These are phyloP conservation scores for Excoecaria agallocha DNA, from an alignment of 345 rosid genomes.

Conservation along the genomic window DNA sequence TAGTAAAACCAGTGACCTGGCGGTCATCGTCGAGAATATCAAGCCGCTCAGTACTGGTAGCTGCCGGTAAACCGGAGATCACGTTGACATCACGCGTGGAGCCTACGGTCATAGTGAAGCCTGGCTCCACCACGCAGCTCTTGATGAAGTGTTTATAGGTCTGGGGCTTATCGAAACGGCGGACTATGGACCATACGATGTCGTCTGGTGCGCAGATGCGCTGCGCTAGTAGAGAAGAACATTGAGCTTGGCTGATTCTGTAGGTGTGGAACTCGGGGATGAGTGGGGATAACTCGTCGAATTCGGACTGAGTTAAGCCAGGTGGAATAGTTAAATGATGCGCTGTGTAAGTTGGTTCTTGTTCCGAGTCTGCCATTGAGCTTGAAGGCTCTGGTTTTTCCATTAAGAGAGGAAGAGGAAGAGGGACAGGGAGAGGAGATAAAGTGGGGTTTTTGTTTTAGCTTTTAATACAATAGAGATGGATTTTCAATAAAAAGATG, in stretches of 20 bases:
- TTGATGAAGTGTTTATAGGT: slow-evolving; percentile 84
- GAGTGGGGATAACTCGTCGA: slow-evolving; percentile 38
- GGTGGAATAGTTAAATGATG: slow-evolving; percentile 55
- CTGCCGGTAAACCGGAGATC: slow-evolving; percentile 75
- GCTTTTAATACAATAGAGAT: not conserved
- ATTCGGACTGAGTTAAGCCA: slow-evolving; percentile 55
- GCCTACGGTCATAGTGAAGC: slow-evolving; percentile 54
- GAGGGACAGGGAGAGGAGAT: not conserved
- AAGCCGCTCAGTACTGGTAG: slow-evolving; percentile 75
- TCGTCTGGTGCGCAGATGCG: slow-evolving; percentile 56
- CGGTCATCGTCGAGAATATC: slow-evolving; percentile 70
- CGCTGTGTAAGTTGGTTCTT: slow-evolving; percentile 16
- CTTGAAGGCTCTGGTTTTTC: not conserved
- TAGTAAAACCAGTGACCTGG: slow-evolving; percentile 58
- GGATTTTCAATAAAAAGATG: not conserved
- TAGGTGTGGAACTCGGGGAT: slow-evolving; percentile 69
- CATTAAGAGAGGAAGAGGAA: not conserved
- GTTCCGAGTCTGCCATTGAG: slow-evolving; percentile 21
- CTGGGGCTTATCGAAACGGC: slow-evolving; percentile 73
- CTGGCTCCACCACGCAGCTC: slow-evolving; percentile 48
- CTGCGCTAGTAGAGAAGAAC: slow-evolving; percentile 72
- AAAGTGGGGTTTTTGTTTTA: not conserved
- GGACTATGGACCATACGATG: slow-evolving; percentile 65
- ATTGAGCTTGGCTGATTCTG: slow-evolving; percentile 44
- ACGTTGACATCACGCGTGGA: slow-evolving; percentile 73